Percentiles rank a stretch among this genome's conserved stretches.
Conservation (phyloP, 495 filamentous ascomycete species). For the Podospora didyma region DNA sequence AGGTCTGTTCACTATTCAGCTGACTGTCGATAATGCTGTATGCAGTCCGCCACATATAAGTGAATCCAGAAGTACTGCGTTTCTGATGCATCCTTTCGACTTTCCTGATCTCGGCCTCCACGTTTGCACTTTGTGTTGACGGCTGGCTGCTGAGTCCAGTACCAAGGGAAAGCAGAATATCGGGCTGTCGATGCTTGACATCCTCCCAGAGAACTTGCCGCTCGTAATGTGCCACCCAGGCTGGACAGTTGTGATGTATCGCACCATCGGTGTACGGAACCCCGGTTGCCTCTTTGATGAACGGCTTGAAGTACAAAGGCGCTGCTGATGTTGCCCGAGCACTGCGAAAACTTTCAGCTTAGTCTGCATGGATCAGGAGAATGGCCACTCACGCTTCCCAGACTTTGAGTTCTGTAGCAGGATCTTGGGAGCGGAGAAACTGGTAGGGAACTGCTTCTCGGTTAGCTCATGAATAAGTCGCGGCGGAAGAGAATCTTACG, state of each 20-base stretch:
- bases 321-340: slow-evolving; percentile 49
- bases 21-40: slow-evolving; percentile 14
- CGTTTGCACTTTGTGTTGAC: slow-evolving; percentile 8
- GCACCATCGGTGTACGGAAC: slow-evolving; percentile 43
- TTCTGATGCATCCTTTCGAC: slow-evolving; percentile 26
- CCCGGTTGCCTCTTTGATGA: slow-evolving; percentile 32
- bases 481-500: slow-evolving; percentile 5
- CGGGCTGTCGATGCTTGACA: slow-evolving; percentile 30
- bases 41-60: slow-evolving; percentile 9
- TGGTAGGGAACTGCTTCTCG: slow-evolving; percentile 27
- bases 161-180: slow-evolving; percentile 49
- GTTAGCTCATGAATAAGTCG: slow-evolving; percentile 1
- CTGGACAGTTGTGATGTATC: slow-evolving; percentile 45
- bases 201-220: slow-evolving; percentile 45
- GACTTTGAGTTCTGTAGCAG: slow-evolving; percentile 38
- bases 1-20: slow-evolving; percentile 25
- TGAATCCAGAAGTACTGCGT: slow-evolving; percentile 5
- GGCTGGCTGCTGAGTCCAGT: slow-evolving; percentile 10
- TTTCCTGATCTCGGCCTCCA: slow-evolving; percentile 21
- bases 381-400: slow-evolving; percentile 45
- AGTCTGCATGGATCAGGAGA: not conserved
- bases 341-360: not conserved
- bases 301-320: slow-evolving; percentile 45
- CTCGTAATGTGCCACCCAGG: slow-evolving; percentile 43
- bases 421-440: slow-evolving; percentile 42